Evolutionary conservation across 208 protist genomes (phyloP).

Genomic region (Wallacemonas sp.): DNA sequence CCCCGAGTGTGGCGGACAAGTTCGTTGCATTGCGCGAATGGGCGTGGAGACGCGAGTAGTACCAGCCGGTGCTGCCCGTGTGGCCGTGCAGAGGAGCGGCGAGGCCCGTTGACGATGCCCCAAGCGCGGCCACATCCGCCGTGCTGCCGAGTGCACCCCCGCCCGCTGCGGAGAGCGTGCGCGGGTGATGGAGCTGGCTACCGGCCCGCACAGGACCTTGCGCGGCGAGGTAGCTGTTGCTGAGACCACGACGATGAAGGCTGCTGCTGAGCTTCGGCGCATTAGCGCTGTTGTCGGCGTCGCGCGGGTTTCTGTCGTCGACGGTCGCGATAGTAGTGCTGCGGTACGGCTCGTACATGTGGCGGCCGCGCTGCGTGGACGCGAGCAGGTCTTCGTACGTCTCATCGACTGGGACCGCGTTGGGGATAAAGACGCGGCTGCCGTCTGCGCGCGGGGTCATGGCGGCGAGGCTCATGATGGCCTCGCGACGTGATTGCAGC

Average conservation of each 20-base stretch:
- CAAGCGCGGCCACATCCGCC: not conserved
- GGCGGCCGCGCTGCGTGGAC: not conserved
- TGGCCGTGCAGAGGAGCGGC: constrained; percentile 43
- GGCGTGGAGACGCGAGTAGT: constrained; percentile 42
- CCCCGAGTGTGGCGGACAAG: constrained; percentile 8
- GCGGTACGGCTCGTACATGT: not conserved
- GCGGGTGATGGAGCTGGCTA: not conserved
- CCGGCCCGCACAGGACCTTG: not conserved
- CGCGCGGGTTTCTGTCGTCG: not conserved
- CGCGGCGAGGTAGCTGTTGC: not conserved
- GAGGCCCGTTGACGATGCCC: not conserved
- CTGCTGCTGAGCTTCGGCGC: too few relatives aligned
- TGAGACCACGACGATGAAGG: not conserved
- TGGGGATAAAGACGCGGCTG: constrained; percentile 8
- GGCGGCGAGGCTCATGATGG: not conserved
- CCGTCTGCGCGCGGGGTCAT: constrained; percentile 14
- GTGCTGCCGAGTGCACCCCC: not conserved
- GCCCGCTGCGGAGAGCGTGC: not conserved
- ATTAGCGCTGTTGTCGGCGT: too few relatives aligned
- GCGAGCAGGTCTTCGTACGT: constrained; percentile 5
- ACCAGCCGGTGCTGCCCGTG: constrained; percentile 65
- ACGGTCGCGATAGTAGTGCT: not conserved
- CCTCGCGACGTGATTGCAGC: not conserved
- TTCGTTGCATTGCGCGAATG: constrained; percentile 30
- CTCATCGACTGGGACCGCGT: not conserved